A percentile compares a stretch with the other conserved stretches of the same genome.
Conservation (phyloP, 2,329 filamentous ascomycete genomes). For the Penicillium janthinellum region DNA sequence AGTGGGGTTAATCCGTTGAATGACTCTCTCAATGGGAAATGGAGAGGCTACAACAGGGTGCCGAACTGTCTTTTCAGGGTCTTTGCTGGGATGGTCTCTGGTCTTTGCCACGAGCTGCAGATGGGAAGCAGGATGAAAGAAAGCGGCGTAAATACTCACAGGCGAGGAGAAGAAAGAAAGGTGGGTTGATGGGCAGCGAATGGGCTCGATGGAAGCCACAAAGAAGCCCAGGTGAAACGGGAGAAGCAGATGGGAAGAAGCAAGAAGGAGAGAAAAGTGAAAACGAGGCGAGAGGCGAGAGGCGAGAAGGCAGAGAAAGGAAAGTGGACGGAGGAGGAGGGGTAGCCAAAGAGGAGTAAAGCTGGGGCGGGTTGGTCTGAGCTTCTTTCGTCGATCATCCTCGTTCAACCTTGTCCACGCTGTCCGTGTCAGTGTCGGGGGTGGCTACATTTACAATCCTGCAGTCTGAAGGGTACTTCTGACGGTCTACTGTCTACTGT, state of each 20-base stretch:
- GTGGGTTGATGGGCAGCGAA: background rate
- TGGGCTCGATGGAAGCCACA: background rate
- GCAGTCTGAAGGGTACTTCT: background rate
- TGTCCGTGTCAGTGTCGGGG: too few relatives aligned
- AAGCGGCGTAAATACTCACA: background rate
- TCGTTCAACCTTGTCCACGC: background rate
- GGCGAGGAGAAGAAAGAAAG: background rate
- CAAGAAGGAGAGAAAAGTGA: constrained; percentile 2
- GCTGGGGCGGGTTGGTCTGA: constrained; percentile 25
- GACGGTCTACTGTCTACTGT: background rate
- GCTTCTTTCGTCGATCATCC: constrained; percentile 26
- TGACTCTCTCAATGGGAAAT: constrained; percentile 6
- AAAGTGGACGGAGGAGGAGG: constrained; percentile 13
- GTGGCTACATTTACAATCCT: background rate
- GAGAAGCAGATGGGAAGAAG: background rate
- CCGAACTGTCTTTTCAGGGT: background rate
- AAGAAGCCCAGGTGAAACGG: background rate
- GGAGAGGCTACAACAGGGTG: background rate
- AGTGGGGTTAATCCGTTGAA: background rate
- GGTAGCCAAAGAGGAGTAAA: constrained; percentile 21
- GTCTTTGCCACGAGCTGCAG: background rate
- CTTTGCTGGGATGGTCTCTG: background rate
- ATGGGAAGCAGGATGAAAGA: background rate
- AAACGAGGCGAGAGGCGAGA: constrained; percentile 1
- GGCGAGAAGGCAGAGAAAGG: too few relatives aligned